Evolutionary conservation across 1,284 basidiomycete species (phyloP).

Genomic region (Moniliophthora roreri): DNA sequence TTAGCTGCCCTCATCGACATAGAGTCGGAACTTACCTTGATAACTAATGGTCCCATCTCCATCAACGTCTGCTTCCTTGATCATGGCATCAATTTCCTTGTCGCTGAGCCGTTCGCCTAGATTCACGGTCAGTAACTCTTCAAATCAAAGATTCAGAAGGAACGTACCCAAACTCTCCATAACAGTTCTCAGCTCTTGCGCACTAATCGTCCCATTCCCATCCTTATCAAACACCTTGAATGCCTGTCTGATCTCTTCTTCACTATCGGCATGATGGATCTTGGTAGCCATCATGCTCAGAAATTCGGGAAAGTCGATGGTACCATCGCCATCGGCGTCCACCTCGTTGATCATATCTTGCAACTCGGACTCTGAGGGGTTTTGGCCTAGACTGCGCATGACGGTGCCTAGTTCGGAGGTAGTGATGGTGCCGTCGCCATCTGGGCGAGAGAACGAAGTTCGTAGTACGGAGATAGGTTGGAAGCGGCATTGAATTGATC

Average conservation of each 20-base stretch:
- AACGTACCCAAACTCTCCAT: constrained; percentile 79
- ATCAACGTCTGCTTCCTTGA: constrained; percentile 86
- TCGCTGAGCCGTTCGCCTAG: constrained; percentile 82
- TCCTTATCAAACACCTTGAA: constrained; percentile 88
- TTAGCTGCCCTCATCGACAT: no score
- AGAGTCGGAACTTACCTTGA: constrained; percentile 52
- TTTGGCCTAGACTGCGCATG: constrained; percentile 89
- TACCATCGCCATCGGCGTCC: constrained; percentile 65
- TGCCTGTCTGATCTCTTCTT: constrained; percentile 77
- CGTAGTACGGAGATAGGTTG: not conserved
- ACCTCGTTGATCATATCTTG: constrained; percentile 92
- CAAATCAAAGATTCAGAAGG: constrained; percentile 4
- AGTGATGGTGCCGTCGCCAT: constrained; percentile 90
- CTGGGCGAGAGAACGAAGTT: constrained; percentile 34
- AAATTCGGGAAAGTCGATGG: constrained; percentile 88
- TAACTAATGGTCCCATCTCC: constrained; percentile 82
- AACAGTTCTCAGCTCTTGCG: constrained; percentile 80
- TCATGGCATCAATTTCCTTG: constrained; percentile 88
- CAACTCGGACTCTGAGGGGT: constrained; percentile 86
- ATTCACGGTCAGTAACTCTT: not conserved
- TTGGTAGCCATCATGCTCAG: constrained; percentile 93
- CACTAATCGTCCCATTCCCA: constrained; percentile 79
- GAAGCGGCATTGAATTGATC: no score
- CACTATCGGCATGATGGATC: constrained; percentile 82
- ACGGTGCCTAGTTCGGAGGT: constrained; percentile 88